A percentile compares a stretch with the other conserved stretches of the same genome.
phyloP scores from a whole-genome alignment of 306 rosid species.

The Prunus davidiana region DNA sequence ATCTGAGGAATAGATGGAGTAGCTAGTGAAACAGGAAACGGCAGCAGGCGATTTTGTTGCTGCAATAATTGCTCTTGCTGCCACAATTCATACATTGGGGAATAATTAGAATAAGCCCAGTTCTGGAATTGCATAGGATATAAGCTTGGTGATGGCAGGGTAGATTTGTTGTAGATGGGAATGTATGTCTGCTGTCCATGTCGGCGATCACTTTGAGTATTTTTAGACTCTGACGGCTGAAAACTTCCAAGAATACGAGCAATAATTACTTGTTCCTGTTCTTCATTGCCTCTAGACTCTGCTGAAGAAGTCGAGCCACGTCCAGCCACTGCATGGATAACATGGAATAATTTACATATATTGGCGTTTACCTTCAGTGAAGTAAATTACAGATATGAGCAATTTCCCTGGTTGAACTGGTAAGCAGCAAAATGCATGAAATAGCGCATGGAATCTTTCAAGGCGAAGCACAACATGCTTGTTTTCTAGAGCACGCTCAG shows the following conservation, averaged over 20 bases:
- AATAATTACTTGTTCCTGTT: constrained; percentile 64
- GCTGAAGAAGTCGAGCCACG: constrained; percentile 35
- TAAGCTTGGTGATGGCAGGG: constrained; percentile 32
- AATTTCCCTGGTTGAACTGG: background rate
- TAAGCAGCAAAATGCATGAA: background rate
- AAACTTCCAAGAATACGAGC: constrained; percentile 59
- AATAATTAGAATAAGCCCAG: constrained; percentile 46
- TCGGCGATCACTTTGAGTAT: constrained; percentile 29
- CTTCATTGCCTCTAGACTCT: constrained; percentile 51
- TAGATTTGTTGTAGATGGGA: constrained; percentile 30
- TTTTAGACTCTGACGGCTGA: constrained; percentile 31
- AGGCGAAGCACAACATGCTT: constrained; percentile 15
- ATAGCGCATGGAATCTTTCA: constrained; percentile 14
- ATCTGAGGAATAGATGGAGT: constrained; percentile 45
- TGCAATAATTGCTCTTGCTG: constrained; percentile 63
- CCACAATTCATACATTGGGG: constrained; percentile 70
- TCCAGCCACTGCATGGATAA: constrained; percentile 59
- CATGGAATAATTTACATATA: constrained; percentile 20
- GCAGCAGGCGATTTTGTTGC: constrained; percentile 51
- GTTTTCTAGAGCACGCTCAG: background rate
- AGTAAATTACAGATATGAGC: background rate
- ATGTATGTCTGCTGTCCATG: constrained; percentile 30
- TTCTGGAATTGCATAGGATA: constrained; percentile 46
- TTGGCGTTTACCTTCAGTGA: constrained; percentile 11
- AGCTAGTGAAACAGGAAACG: constrained; percentile 51